Evolutionary conservation across 192 early-diverging fungal species (phyloP).

Genomic region (Podila minutissima): DNA sequence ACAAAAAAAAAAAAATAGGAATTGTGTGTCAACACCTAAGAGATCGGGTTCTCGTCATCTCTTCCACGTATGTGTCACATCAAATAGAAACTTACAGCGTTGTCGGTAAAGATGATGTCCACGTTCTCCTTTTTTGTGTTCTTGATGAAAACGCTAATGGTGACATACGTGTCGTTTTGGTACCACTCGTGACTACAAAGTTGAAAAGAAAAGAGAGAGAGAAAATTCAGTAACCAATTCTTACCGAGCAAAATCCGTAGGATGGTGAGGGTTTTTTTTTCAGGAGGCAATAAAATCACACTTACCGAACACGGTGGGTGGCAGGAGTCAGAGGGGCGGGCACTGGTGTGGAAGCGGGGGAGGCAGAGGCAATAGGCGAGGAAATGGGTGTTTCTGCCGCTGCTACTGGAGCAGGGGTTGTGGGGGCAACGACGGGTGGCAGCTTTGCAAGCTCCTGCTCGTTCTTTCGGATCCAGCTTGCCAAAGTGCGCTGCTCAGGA

Average conservation of each 20-base stretch:
- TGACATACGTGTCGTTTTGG: slow-evolving; percentile 92
- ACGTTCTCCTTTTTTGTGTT: slow-evolving; percentile 79
- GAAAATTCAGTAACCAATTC: not conserved
- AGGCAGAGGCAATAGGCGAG: slow-evolving; percentile 2
- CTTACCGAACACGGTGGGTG: slow-evolving; percentile 38
- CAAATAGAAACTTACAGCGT: slow-evolving; percentile 50
- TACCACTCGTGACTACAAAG: slow-evolving; percentile 92
- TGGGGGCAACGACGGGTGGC: slow-evolving; percentile 5
- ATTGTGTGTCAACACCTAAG: too few relatives aligned
- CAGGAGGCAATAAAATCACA: not conserved
- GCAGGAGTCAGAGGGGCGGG: slow-evolving; percentile 30
- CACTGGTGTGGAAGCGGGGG: slow-evolving; percentile 19
- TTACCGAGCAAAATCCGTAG: not conserved
- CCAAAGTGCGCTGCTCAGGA: slow-evolving; percentile 56
- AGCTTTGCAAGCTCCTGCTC: slow-evolving; percentile 67
- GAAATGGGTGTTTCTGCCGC: slow-evolving; percentile 10
- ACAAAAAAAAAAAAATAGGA: too few relatives aligned
- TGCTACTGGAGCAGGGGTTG: not conserved
- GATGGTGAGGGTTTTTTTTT: not conserved
- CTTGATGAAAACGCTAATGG: slow-evolving; percentile 92
- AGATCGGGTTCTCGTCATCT: too few relatives aligned
- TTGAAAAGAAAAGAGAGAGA: not conserved
- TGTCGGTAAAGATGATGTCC: slow-evolving; percentile 69
- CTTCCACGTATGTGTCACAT: too few relatives aligned
- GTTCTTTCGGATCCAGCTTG: slow-evolving; percentile 64